Evolutionary conservation across 305 asterid genomes (phyloP), one percentile per base, ranked within the genome.

Genomic region (Plantago rigida): DNA sequence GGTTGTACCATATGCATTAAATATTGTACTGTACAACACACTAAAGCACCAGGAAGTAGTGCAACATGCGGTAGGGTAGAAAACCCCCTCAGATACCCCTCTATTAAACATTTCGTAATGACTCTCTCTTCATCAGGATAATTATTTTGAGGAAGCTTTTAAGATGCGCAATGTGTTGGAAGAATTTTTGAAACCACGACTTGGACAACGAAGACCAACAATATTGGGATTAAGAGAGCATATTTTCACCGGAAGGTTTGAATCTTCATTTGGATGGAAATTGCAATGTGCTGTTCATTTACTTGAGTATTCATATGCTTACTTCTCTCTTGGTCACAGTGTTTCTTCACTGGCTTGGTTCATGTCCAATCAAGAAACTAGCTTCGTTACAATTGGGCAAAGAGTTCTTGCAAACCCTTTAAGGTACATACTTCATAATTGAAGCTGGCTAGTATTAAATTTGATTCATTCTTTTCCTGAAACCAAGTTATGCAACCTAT

Each of bases 291-390:
- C n/a, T 53, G 44, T 53, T 53, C 34, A 51, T 19, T 51, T 22
- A 51, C 56, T 7, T 22, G 34, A 51, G 0, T 53, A 53, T 22
- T 31, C 41, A 26, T 53, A 28, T 12, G 42, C 59, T 53, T 28
- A 53, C 59, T 19, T 28, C 34, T 53, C 34, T 53, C 11, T 26
- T 53, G 19, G 13, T 53, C 44, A 53, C 59, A 81, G 94, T 17
- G 97, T 87, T 57, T 90, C 97, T 53, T 85, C 97, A 47, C 94
- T 84, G 69, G 97, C 97, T 50, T 88, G 91, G 97, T 90, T 90
- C 79, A 90, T 90, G 97, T 90, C 96, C 53, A 79, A 94, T 51
- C 97, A 90, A 81, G 97, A 90, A 71, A 87, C 72, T 56, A 90
- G 96, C 75, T 90, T 90, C 56, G 97, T 90, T 69, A 90, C 97